Evolutionary conservation across 352 stramenopile genomes (phyloP).

Genomic region (Pythium sukuiense): DNA sequence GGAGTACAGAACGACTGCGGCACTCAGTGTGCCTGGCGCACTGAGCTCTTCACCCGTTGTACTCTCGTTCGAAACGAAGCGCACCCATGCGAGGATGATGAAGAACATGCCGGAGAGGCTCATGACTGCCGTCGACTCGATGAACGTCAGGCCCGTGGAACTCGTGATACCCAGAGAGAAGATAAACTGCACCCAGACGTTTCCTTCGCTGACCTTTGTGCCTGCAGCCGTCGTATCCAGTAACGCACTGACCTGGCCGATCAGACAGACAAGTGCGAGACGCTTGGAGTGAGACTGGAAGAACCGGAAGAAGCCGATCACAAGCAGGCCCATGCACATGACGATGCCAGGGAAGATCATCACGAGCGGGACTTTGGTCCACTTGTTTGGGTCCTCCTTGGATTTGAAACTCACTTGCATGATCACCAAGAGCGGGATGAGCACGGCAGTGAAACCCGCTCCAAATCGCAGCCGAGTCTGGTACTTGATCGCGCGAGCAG

Average conservation of each 20-base stretch:
- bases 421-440: conserved; percentile 84
- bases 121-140: conserved; percentile 63
- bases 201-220: conserved; percentile 74
- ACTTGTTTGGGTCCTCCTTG: conserved; percentile 59
- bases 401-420: conserved; percentile 86
- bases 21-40: conserved; percentile 65
- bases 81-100: conserved; percentile 72
- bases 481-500: conserved; percentile 60
- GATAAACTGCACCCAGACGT: conserved; percentile 88
- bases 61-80: conserved; percentile 30
- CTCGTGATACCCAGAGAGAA: conserved; percentile 83
- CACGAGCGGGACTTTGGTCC: conserved; percentile 67
- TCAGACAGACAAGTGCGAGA: conserved; percentile 62
- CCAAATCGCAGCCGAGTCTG: conserved; percentile 73
- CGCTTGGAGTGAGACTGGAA: conserved; percentile 59
- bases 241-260: conserved; percentile 72
- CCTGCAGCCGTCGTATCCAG: conserved; percentile 74
- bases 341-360: conserved; percentile 84
- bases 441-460: conserved; percentile 72
- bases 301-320: conserved; percentile 57
- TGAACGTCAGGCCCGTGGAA: conserved; percentile 74
- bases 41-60: conserved; percentile 46
- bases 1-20: conserved; percentile 72
- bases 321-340: conserved; percentile 69
- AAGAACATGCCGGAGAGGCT: conserved; percentile 68